Evolutionary conservation across 176 grass and related monocot species (phyloP).

Genomic region (Aegilops umbellulata): DNA sequence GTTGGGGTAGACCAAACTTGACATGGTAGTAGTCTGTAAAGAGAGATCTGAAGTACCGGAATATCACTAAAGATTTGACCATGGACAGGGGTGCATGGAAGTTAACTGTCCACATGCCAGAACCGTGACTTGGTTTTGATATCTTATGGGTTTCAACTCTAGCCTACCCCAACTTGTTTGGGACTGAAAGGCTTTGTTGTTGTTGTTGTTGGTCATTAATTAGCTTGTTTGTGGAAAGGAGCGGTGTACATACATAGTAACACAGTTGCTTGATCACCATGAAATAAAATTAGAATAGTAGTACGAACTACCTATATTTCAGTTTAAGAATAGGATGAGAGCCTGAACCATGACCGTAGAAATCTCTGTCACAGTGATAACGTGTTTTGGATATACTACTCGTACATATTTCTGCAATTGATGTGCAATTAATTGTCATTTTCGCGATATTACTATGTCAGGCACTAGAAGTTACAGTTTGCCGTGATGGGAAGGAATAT

Average conservation of each 20-base stretch:
- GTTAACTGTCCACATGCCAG: too few species aligned
- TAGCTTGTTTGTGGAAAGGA: constrained; percentile 11
- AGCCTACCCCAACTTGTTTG: too few species aligned
- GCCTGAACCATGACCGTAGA: not conserved
- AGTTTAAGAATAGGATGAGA: not conserved
- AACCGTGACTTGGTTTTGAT: too few species aligned
- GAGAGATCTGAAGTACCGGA: too few species aligned
- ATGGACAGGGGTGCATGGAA: too few species aligned
- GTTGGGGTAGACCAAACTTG: too few species aligned
- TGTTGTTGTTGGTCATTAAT: not conserved
- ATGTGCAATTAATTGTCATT: not conserved
- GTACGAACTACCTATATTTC: not conserved
- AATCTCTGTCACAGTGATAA: not conserved
- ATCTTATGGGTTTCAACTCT: too few species aligned
- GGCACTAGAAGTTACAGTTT: constrained; percentile 88
- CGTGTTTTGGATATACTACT: constrained; percentile 12
- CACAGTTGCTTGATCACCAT: not conserved
- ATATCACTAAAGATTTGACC: too few species aligned
- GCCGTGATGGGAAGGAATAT: constrained; percentile 87
- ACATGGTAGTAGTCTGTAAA: too few species aligned
- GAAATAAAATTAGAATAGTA: not conserved
- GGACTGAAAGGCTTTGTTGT: too few species aligned
- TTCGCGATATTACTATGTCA: constrained; percentile 37
- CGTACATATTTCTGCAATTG: not conserved
- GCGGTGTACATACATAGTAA: not conserved